phyloP scores from a whole-genome alignment of 2,329 filamentous ascomycete genomes.

The Incumbomyces lentus region DNA sequence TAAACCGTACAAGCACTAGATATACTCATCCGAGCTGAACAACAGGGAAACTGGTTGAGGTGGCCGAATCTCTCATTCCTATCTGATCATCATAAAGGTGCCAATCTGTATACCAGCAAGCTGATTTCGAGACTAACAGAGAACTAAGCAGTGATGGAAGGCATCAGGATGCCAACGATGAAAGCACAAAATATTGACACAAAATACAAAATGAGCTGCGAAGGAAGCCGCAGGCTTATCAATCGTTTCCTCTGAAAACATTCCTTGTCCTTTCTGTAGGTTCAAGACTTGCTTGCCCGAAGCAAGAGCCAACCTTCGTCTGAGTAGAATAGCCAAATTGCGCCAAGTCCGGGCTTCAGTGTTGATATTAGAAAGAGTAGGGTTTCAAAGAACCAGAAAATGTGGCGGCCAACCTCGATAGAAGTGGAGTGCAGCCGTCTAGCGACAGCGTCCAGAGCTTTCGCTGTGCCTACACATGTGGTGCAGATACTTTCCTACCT shows the following conservation, averaged over 20 bases:
- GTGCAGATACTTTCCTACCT: constrained; percentile 23
- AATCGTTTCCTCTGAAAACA: constrained; percentile 8
- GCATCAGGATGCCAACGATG: constrained; percentile 15
- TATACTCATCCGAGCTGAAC: too few species aligned
- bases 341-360: constrained; percentile 18
- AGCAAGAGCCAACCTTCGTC: constrained; percentile 12
- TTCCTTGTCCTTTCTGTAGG: constrained; percentile 15
- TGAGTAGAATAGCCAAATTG: constrained; percentile 24
- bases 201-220: constrained; percentile 22
- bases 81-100: constrained; percentile 26
- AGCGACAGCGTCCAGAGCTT: constrained; percentile 14
- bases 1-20: too few species aligned
- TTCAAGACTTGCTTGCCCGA: constrained; percentile 4
- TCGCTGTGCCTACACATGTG: constrained; percentile 25
- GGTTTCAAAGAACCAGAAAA: constrained; percentile 32
- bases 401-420: constrained; percentile 37
- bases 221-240: constrained; percentile 25
- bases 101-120: constrained; percentile 12
- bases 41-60: constrained; percentile 24
- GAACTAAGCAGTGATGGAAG: constrained; percentile 14
- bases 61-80: constrained; percentile 34
- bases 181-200: constrained; percentile 19
- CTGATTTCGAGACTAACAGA: constrained; percentile 13
- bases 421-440: constrained; percentile 28
- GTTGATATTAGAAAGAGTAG: constrained; percentile 30